These are phyloP conservation scores for Mollisia scopiformis DNA, from an alignment of 2,329 filamentous ascomycete species.

Conservation along the genomic window DNA sequence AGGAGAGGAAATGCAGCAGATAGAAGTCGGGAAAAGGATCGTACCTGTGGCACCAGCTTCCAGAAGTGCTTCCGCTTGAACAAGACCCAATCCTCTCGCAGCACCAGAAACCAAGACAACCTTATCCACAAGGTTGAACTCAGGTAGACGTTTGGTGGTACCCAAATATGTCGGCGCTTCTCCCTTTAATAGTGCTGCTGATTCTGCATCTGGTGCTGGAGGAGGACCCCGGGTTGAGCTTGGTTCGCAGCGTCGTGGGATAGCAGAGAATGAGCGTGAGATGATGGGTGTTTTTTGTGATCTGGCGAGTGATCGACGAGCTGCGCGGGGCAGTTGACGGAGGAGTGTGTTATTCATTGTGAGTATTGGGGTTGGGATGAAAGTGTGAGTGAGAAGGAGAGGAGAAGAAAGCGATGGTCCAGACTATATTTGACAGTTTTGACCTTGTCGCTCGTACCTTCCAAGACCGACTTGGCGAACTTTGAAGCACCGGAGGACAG, in stretches of 20 bases:
- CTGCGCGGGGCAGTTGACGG: background rate
- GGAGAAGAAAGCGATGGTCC: background rate
- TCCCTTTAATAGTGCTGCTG: constrained; percentile 11
- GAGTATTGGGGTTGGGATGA: background rate
- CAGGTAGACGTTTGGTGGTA: constrained; percentile 39
- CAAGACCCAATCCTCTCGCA: constrained; percentile 72
- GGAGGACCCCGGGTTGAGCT: constrained; percentile 14
- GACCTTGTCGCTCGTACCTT: background rate
- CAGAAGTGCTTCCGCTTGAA: constrained; percentile 72
- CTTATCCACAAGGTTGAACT: constrained; percentile 71
- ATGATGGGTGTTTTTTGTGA: background rate
- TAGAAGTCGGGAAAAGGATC: constrained; percentile 4
- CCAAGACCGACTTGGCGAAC: background rate
- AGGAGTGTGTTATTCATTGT: background rate
- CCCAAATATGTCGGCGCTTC: constrained; percentile 24
- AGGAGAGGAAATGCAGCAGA: no score
- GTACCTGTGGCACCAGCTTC: constrained; percentile 73
- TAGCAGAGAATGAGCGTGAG: constrained; percentile 10
- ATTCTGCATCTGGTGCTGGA: constrained; percentile 19
- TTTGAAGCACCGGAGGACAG: background rate
- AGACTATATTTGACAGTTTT: background rate
- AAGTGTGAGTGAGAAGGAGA: background rate
- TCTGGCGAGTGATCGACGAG: background rate
- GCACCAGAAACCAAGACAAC: constrained; percentile 73
- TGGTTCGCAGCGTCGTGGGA: constrained; percentile 1